These are phyloP conservation scores for Hypocreales sp. DNA, from an alignment of 2,329 filamentous ascomycete genomes.

Conservation along the genomic window DNA sequence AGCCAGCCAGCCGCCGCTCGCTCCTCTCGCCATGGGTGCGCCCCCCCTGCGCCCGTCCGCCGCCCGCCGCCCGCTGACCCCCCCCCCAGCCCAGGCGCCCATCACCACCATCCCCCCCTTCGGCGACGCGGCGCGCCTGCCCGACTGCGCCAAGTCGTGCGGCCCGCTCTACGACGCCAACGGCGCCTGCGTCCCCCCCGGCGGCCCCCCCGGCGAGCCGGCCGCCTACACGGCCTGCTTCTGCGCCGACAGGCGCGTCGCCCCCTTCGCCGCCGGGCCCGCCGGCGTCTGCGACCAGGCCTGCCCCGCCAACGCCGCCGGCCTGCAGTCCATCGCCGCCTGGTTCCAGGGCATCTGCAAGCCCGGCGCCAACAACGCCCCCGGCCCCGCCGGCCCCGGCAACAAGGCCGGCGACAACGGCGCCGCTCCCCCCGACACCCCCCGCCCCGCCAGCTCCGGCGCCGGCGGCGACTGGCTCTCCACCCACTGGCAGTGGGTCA, in stretches of 20 bases:
- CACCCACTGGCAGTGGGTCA: slow-evolving; percentile 63
- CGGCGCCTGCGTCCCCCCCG: slow-evolving; percentile 50
- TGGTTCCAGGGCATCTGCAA: slow-evolving; percentile 60
- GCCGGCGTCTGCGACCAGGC: slow-evolving; percentile 45
- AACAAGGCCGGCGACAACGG: slow-evolving; percentile 4
- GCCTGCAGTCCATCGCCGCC: slow-evolving; percentile 39
- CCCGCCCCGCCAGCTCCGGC: slow-evolving; percentile 2
- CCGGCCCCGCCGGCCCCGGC: slow-evolving; percentile 6
- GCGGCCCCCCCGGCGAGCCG: slow-evolving; percentile 28
- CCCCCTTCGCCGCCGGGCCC: slow-evolving; percentile 38
- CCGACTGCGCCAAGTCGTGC: slow-evolving; percentile 45
- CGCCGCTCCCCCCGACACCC: slow-evolving; percentile 3
- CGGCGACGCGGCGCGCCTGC: slow-evolving; percentile 27
- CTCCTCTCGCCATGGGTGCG: no score
- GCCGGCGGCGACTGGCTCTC: slow-evolving; percentile 38
- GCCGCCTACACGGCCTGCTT: slow-evolving; percentile 54
- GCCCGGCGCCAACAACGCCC: slow-evolving; percentile 16
- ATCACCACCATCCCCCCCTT: slow-evolving; percentile 42
- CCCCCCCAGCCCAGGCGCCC: slow-evolving; percentile 2
- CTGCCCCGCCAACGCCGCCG: slow-evolving; percentile 32
- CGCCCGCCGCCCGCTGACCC: no score
- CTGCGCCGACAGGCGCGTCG: slow-evolving; percentile 48
- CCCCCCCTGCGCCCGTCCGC: no score
- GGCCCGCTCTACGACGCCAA: slow-evolving; percentile 53
- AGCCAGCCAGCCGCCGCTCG: no score